These are phyloP conservation scores for Salvia hispanica DNA, from an alignment of 257 asterid species.

Conservation along the genomic window DNA sequence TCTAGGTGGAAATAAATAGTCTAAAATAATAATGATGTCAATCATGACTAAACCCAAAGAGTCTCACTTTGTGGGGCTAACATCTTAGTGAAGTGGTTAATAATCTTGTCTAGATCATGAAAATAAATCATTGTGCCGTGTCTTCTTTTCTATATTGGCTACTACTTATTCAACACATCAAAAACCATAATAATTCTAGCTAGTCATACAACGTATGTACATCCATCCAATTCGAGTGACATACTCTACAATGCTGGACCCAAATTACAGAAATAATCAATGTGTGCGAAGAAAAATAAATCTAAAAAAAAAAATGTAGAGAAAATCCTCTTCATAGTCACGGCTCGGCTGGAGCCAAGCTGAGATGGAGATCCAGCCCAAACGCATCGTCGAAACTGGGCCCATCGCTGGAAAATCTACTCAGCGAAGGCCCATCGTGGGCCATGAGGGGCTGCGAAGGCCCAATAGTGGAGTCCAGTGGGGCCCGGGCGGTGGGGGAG, in stretches of 20 bases:
- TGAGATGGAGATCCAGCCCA: constrained; percentile 87
- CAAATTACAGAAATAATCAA: not conserved
- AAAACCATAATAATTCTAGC: not conserved
- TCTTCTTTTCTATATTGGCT: constrained; percentile 11
- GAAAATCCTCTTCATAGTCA: not conserved
- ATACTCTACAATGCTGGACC: constrained; percentile 31
- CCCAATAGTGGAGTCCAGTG: constrained; percentile 49
- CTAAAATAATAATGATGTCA: not conserved
- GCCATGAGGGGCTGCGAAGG: constrained; percentile 55
- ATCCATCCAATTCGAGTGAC: not conserved
- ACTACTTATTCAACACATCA: not conserved
- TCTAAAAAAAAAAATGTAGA: constrained; percentile 54
- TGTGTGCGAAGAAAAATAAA: constrained; percentile 26
- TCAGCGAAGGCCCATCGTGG: constrained; percentile 72
- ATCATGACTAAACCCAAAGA: not conserved
- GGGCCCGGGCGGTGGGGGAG: constrained; percentile 32
- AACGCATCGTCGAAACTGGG: constrained; percentile 65
- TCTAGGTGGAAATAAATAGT: not conserved
- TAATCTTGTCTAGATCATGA: constrained; percentile 23
- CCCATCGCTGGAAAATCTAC: constrained; percentile 71
- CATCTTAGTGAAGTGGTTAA: constrained; percentile 25
- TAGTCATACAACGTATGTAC: not conserved
- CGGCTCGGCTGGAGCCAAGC: constrained; percentile 91
- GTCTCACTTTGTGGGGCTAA: constrained; percentile 25
- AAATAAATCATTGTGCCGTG: constrained; percentile 19